Base-by-base conservation (phyloP, 2,329 filamentous ascomycete genomes). In the Pseudocercospora pini-densiflorae region DNA sequence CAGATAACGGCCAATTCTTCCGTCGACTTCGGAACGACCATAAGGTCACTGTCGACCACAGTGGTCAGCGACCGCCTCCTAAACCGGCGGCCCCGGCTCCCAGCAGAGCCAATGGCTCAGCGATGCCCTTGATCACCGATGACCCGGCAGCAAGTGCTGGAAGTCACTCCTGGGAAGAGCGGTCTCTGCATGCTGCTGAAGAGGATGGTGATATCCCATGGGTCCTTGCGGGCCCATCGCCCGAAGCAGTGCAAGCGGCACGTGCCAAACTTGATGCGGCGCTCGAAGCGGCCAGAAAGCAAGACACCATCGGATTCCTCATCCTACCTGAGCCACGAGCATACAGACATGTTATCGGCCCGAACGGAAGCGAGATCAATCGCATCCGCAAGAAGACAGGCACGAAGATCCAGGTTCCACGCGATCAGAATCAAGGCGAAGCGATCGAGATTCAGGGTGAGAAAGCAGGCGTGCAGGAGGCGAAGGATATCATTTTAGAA, bases 1-100 rank as follows among this genome's bases (percentile, higher is more conserved):
- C 92, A 61, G 94, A 97, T 78, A 94, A 94, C 70, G 95, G 94
- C 1, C 90, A 93, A 73, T 92, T 98, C 82, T 97, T 98, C 91
- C 92, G 94, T 71, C 91, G 89, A 74, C 88, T 99, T 49, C 89
- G 91, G 70, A 94, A 89, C 79, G 92, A 97, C 76, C 87, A 92
- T 80, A 90, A 92, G 72, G 93, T 99, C 71, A 95, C 91, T 0
- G 91, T 99, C 61, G 94, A 98, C 79, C 95, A 98, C 77, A 92
- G 89, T 63, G 93, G 94, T 53, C 89, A 95, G 67, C 83, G 90
- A 64, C 83, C 91, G 3, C 95, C 95, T 5, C 78, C 89, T 45
- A 93, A 90, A 81, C 87, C 90, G 9, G 78, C 81, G 29, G 69
- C 75, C 21, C 75, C 78, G 3, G 80, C 87, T 49, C 74, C 81